A percentile compares a stretch with the other conserved stretches of the same genome.
Evolutionary conservation across 2,329 filamentous ascomycete species (phyloP).

Genomic region (Microcera coccophila): DNA sequence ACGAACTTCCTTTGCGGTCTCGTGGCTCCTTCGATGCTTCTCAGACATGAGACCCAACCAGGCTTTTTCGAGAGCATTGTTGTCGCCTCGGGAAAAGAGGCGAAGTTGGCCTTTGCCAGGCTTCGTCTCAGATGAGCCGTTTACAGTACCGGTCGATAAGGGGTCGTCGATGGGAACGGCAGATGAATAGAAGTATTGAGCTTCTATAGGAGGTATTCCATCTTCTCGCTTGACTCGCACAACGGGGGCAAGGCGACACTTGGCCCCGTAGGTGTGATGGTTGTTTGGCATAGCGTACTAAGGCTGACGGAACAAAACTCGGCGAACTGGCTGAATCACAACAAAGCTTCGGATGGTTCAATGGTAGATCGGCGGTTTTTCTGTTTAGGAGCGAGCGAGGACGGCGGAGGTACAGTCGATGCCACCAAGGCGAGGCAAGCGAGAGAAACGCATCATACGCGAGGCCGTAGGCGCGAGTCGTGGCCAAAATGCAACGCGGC

Average conservation of each 20-base stretch:
- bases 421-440: not conserved
- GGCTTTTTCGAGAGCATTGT: slow-evolving; percentile 71
- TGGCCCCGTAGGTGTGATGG: slow-evolving; percentile 56
- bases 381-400: not conserved
- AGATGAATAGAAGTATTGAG: slow-evolving; percentile 84
- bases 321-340: too few relatives aligned
- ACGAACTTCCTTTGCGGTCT: slow-evolving; percentile 27
- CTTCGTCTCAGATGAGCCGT: slow-evolving; percentile 48
- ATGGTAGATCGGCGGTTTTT: too few relatives aligned
- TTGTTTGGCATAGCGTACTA: slow-evolving; percentile 19
- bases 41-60: slow-evolving; percentile 62
- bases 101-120: slow-evolving; percentile 60
- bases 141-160: slow-evolving; percentile 60
- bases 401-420: not conserved
- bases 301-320: too few relatives aligned
- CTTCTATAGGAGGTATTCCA: slow-evolving; percentile 56
- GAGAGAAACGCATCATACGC: not conserved
- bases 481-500: not conserved
- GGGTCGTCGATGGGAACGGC: slow-evolving; percentile 82
- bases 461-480: not conserved
- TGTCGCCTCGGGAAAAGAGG: slow-evolving; percentile 76
- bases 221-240: slow-evolving; percentile 38
- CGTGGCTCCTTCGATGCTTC: slow-evolving; percentile 47
- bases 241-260: slow-evolving; percentile 54
- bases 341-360: too few relatives aligned